phyloP scores from a whole-genome alignment of 768 basidiomycete genomes.

The Mycena indigotica region DNA sequence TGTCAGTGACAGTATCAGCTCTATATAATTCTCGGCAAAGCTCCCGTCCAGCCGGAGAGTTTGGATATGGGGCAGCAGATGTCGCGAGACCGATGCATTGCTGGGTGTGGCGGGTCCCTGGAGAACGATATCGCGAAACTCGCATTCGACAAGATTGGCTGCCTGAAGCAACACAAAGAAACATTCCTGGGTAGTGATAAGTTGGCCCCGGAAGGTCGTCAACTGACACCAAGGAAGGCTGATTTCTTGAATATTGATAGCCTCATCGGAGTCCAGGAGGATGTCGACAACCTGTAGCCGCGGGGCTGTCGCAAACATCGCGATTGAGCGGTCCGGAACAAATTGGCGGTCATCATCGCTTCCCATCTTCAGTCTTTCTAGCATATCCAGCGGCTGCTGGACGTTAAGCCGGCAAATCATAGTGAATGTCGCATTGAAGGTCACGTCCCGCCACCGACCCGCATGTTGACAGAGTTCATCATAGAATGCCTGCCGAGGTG shows the following conservation, averaged over 20 bases:
- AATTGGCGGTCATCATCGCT: neutral
- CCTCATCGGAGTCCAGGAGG: neutral
- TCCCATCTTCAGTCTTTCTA: neutral
- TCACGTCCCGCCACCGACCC: conserved; percentile 1
- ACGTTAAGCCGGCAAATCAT: neutral
- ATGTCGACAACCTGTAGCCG: neutral
- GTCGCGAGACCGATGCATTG: neutral
- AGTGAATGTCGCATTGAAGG: neutral
- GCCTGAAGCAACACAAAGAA: neutral
- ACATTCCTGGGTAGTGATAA: neutral
- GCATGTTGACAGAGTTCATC: conserved; percentile 3
- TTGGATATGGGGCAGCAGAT: neutral
- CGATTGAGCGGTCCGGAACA: neutral
- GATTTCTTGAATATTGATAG: neutral
- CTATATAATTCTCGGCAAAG: too few relatives aligned
- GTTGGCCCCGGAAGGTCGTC: neutral
- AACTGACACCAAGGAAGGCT: neutral
- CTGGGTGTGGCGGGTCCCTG: too few relatives aligned
- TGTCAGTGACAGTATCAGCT: neutral
- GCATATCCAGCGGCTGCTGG: neutral
- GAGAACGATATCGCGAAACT: neutral
- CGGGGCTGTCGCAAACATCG: neutral
- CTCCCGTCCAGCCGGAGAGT: too few relatives aligned
- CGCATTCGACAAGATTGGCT: neutral
- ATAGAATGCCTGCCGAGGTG: neutral